Evolutionary conservation across 257 asterid species (phyloP), one percentile per base, ranked within the genome.

Genomic region (Gentiana straminea): DNA sequence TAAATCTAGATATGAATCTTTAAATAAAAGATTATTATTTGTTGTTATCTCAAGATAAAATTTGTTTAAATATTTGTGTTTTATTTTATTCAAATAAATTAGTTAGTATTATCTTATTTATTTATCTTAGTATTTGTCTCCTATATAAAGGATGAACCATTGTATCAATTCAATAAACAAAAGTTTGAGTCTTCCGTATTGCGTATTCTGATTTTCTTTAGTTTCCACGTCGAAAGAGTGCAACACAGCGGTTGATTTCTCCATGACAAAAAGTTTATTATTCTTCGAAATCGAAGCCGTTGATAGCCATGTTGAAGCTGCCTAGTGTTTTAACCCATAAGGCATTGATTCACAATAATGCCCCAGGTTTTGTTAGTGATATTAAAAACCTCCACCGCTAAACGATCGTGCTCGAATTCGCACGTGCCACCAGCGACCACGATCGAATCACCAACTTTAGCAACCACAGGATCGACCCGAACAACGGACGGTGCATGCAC

Each of bases 401-500:
- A 15, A 0, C 87, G 89, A 35, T 88, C 94, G 80, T 77, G 81
- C 54, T 71, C 93, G 35, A 77, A 24, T 24, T 24, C 24, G 52
- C 88, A 82, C 4, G 77, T 74, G 44, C 96, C 94, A 15, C 96
- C 96, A 58, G 96, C 96, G 2, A 88, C 58, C 0, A 88, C 61
- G 54, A 88, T 58, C 9, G 55, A 63, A 41, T 71, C 70, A 34
- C 84, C 85, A 89, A 15, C 24, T 15, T 15, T 15, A 15, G 24
- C 24, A 15, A 15, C 24, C 24, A 15, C 24, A 15, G 24, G 94
- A 52, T 87, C 94, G 5, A 52, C 65, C 33, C 94, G 82, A 84
- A 84, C 82, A 52, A 76, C 76, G 3, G 24, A 47, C 1, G 93
- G 88, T 0, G 77, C 81, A 0, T 54, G 77, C 58, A 61, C 79